phyloP scores from a whole-genome alignment of 345 rosid genomes.

The Eutrema japonicum region DNA sequence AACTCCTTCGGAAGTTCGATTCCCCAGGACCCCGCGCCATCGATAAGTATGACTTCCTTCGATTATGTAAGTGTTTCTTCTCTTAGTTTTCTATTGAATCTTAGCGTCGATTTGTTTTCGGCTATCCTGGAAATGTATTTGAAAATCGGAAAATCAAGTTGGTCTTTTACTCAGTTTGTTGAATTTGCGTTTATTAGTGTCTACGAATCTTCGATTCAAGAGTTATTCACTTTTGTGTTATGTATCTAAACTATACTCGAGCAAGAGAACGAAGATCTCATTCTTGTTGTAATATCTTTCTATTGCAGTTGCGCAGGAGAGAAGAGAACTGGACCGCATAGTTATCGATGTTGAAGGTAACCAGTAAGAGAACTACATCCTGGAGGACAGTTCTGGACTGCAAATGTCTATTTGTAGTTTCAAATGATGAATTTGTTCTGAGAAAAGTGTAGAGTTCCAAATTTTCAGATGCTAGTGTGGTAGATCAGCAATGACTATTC shows the following conservation, averaged over 20 bases:
- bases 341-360: constrained; percentile 39
- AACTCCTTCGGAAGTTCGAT: constrained; percentile 39
- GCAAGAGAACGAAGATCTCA: background rate
- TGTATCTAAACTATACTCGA: constrained; percentile 2
- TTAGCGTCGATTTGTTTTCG: background rate
- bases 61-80: constrained; percentile 46
- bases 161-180: background rate
- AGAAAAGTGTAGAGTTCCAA: constrained; percentile 20
- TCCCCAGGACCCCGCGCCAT: constrained; percentile 24
- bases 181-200: background rate
- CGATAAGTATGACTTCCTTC: constrained; percentile 51
- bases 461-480: constrained; percentile 30
- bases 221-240: constrained; percentile 5
- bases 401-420: background rate
- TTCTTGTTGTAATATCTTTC: constrained; percentile 14
- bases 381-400: background rate
- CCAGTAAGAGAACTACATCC: background rate
- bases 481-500: background rate
- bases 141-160: constrained; percentile 22
- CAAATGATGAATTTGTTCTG: constrained; percentile 21
- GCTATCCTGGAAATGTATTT: background rate
- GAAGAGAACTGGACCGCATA: background rate
- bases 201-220: constrained; percentile 11
- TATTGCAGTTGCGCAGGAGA: constrained; percentile 30
- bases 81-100: background rate